Percentiles rank a stretch among this genome's conserved stretches.
Evolutionary conservation across 192 early-diverging fungal genomes (phyloP).

Genomic region (Entrophospora sp.): DNA sequence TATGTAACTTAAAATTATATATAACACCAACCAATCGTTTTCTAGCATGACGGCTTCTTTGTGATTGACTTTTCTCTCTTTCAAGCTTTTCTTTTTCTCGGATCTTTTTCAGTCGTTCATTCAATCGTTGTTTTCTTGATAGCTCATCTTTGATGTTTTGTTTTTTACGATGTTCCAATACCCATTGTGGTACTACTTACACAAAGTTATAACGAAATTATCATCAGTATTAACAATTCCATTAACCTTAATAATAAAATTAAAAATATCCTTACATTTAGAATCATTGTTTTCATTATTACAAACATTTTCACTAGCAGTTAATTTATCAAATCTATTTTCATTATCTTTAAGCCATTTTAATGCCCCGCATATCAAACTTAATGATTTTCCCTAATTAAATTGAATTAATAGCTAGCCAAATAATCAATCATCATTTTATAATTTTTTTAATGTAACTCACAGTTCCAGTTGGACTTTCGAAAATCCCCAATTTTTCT

Average conservation of each 20-base stretch:
- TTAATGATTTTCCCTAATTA: constrained; percentile 76
- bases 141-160: constrained; percentile 20
- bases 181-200: constrained; percentile 32
- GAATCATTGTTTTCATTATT: background rate
- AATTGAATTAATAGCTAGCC: background rate
- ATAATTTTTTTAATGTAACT: background rate
- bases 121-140: constrained; percentile 25
- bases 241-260: background rate
- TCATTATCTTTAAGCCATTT: constrained; percentile 67
- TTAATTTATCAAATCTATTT: constrained; percentile 16
- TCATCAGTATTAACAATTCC: no score
- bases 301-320: constrained; percentile 8
- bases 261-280: background rate
- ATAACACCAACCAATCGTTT: background rate
- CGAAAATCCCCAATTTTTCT: constrained; percentile 71
- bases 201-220: background rate
- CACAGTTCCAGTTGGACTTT: constrained; percentile 88
- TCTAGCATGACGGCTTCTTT: background rate
- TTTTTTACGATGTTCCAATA: constrained; percentile 23
- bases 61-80: constrained; percentile 23
- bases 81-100: constrained; percentile 28
- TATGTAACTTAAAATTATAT: background rate
- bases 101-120: constrained; percentile 28
- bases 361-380: constrained; percentile 75
- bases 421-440: background rate